These are phyloP conservation scores for Erodium texanum DNA, from an alignment of 441 rosid species.

Conservation along the genomic window DNA sequence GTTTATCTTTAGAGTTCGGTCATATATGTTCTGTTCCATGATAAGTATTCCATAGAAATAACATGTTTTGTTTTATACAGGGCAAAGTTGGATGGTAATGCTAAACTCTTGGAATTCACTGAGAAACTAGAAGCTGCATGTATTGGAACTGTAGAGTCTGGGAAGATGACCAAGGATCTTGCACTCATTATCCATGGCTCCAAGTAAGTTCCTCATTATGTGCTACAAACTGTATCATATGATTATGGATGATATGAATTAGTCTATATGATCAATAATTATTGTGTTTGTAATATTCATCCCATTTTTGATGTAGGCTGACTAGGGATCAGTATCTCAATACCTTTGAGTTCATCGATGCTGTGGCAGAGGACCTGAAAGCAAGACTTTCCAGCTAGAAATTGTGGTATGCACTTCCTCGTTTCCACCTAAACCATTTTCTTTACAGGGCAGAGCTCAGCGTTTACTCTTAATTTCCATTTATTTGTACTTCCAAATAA, in stretches of 20 bases:
- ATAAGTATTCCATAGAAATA: too few species aligned
- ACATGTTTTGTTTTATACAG: not conserved
- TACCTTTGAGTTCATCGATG: conserved; percentile 11
- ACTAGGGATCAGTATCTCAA: conserved; percentile 9
- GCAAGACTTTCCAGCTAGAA: conserved; percentile 6
- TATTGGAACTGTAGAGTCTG: conserved; percentile 15
- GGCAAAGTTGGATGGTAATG: conserved; percentile 23
- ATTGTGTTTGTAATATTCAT: not conserved
- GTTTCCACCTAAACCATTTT: not conserved
- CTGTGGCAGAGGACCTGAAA: conserved; percentile 11
- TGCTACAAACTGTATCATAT: not conserved
- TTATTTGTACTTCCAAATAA: not conserved
- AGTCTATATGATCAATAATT: not conserved
- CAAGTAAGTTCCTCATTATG: conserved; percentile 1
- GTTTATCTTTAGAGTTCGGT: not conserved
- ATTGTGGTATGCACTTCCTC: not conserved
- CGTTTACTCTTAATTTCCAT: too few species aligned
- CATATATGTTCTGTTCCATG: not conserved
- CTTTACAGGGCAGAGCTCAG: too few species aligned
- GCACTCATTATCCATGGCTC: conserved; percentile 14
- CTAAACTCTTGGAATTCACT: conserved; percentile 17
- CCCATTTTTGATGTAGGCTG: not conserved
- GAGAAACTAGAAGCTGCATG: conserved; percentile 22
- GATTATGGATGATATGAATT: not conserved
- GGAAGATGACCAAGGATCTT: conserved; percentile 15